Base-by-base conservation (phyloP, 495 filamentous ascomycete species). In the Cenococcum geophilum region DNA sequence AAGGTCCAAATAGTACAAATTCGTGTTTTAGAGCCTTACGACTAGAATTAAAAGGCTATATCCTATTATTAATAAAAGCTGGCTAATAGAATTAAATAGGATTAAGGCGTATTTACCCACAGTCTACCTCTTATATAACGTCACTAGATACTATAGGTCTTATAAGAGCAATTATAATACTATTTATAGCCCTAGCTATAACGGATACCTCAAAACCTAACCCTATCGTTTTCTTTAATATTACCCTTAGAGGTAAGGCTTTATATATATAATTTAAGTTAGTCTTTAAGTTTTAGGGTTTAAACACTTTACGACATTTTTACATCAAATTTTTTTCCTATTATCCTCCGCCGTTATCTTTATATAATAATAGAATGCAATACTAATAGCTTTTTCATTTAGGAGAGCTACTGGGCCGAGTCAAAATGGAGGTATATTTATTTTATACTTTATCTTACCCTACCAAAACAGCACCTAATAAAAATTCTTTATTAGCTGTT, bases 401-500 rank as follows among this genome's bases (percentile, higher is more conserved):
- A 96, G 92, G 91, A 42, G 91, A 97, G 66, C 84, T 90, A 22
- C 82, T 98, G 20, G 95, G 95, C 60, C 86, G 92, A 34, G 84
- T 98, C 64, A 93, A 91, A 68, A 92, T 98, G 73, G 89, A 97
- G 49, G 49, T 27, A 14, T 4, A 10, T 14, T 14, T 45, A 16
- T 45, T 45, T 45, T 45, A 1, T 18, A 2, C 11, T 10, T 18
- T 18, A 14, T 45, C 40, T 16, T 45, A 10, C 27, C 6, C 27
- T 32, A 32, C 27, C 27, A 32, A 6, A 32, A 32, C 27, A 32
- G 27, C 3, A 32, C 27, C 6, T 32, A 32, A 32, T 6, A 3
- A 6, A 6, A 4, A 14, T 45, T 10, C 18, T 16, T 14, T 14
- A 16, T 45, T 14, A 45, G 74, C 86, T 98, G 61, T 97, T 92